phyloP scores from a whole-genome alignment of 257 asterid genomes.

The Petrea volubilis region DNA sequence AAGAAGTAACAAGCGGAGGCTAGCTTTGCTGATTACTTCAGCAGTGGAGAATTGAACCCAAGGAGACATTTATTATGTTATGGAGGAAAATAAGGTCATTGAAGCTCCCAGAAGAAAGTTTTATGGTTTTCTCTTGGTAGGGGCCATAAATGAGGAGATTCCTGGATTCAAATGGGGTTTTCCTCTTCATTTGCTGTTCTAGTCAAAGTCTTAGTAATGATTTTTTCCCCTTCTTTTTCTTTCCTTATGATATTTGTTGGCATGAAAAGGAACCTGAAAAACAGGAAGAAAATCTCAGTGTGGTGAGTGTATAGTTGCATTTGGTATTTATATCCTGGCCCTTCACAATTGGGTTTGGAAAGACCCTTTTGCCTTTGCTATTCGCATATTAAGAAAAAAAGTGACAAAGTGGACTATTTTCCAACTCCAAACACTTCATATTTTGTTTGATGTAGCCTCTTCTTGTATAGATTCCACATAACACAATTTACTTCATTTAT shows the following conservation, averaged over 20 bases:
- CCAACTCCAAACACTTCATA: neutral
- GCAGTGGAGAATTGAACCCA: neutral
- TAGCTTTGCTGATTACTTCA: slow-evolving; percentile 6
- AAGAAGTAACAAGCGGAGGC: neutral
- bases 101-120: slow-evolving; percentile 14
- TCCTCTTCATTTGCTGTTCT: slow-evolving; percentile 21
- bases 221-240: neutral
- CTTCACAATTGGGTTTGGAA: slow-evolving; percentile 6
- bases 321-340: slow-evolving; percentile 10
- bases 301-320: neutral
- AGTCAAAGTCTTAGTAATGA: neutral
- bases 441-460: slow-evolving; percentile 8
- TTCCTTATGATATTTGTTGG: neutral
- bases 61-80: neutral
- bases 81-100: neutral
- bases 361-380: slow-evolving; percentile 9
- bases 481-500: slow-evolving; percentile 29
- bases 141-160: slow-evolving; percentile 5
- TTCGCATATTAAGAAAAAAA: neutral
- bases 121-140: neutral
- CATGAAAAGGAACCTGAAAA: slow-evolving; percentile 15
- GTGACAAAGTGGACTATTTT: neutral
- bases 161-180: neutral
- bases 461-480: slow-evolving; percentile 15
- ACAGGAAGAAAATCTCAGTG: neutral